phyloP scores from a whole-genome alignment of 805 yeast species.

The Starmera pachycereana region DNA sequence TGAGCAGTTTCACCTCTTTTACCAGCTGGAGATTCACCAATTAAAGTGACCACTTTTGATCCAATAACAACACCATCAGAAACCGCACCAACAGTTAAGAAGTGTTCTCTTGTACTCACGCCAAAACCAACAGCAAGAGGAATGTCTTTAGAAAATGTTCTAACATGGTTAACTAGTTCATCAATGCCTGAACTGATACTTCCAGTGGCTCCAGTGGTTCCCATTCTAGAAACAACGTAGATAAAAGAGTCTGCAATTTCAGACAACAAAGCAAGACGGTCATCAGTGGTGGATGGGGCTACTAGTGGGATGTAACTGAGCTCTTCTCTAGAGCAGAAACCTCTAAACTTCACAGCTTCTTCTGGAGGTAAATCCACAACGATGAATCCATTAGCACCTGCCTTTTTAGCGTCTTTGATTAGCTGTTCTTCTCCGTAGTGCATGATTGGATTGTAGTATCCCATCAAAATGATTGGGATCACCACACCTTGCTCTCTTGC shows the following conservation, averaged over 20 bases:
- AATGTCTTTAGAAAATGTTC: conserved; percentile 61
- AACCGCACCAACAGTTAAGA: conserved; percentile 58
- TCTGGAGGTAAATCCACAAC: conserved; percentile 97
- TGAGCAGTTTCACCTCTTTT: conserved; percentile 52
- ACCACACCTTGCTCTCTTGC: conserved; percentile 82
- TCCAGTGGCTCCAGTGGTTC: conserved; percentile 85
- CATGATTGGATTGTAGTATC: conserved; percentile 91
- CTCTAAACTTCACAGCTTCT: conserved; percentile 85
- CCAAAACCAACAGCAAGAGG: conserved; percentile 97
- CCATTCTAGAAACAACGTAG: conserved; percentile 96
- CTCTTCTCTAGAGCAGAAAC: conserved; percentile 54
- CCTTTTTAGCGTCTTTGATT: conserved; percentile 66
- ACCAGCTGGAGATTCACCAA: conserved; percentile 55
- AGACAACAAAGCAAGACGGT: conserved; percentile 67
- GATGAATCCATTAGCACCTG: conserved; percentile 93
- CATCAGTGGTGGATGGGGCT: conserved; percentile 94
- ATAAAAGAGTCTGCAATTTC: conserved; percentile 90
- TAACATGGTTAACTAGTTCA: conserved; percentile 62
- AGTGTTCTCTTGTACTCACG: conserved; percentile 89
- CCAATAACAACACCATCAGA: conserved; percentile 98
- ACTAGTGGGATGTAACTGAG: conserved; percentile 86
- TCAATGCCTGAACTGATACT: conserved; percentile 54
- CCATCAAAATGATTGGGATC: conserved; percentile 90
- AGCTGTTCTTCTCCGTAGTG: conserved; percentile 82
- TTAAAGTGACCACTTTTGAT: conserved; percentile 62